Conservation (phyloP, 23 red algal species). For the Gracilaria domingensis region DNA sequence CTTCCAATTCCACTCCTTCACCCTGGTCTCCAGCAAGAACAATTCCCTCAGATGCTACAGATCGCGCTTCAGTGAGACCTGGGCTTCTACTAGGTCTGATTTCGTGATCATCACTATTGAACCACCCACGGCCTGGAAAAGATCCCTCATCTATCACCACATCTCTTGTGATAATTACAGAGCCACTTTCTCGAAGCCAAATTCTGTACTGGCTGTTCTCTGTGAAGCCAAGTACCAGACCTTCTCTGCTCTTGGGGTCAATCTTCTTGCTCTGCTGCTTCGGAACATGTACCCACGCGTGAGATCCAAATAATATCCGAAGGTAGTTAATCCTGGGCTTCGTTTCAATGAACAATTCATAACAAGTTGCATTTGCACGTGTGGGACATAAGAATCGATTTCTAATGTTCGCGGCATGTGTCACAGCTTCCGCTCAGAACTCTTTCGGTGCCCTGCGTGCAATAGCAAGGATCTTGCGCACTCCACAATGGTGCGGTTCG, state of each 20-base stretch:
- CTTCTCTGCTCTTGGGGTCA: neutral
- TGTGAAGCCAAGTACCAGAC: conserved; percentile 17
- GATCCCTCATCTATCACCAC: conserved; percentile 19
- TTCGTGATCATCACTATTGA: neutral
- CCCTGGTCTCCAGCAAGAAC: no score
- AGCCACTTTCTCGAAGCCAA: neutral
- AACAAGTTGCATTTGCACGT: neutral
- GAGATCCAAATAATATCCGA: conserved; percentile 9
- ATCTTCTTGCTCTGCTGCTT: conserved; percentile 10
- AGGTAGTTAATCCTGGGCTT: conserved; percentile 6
- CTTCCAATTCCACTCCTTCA: no score
- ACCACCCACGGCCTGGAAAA: conserved; percentile 2
- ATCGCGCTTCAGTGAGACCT: neutral
- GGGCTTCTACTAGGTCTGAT: neutral
- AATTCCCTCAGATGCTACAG: neutral
- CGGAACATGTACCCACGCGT: conserved; percentile 25
- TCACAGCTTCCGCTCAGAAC: conserved; percentile 23
- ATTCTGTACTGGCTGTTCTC: conserved; percentile 56
- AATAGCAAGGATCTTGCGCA: conserved; percentile 2
- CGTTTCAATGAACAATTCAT: conserved; percentile 5
- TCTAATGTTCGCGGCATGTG: neutral
- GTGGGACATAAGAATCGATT: conserved; percentile 4
- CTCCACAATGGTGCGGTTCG: conserved; percentile 16
- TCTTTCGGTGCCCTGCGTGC: conserved; percentile 6
- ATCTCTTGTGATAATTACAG: conserved; percentile 3